A percentile compares a stretch with the other conserved stretches of the same genome.
phyloP scores from a whole-genome alignment of 2,329 filamentous ascomycete genomes.

The Microsporum ferrugineum region DNA sequence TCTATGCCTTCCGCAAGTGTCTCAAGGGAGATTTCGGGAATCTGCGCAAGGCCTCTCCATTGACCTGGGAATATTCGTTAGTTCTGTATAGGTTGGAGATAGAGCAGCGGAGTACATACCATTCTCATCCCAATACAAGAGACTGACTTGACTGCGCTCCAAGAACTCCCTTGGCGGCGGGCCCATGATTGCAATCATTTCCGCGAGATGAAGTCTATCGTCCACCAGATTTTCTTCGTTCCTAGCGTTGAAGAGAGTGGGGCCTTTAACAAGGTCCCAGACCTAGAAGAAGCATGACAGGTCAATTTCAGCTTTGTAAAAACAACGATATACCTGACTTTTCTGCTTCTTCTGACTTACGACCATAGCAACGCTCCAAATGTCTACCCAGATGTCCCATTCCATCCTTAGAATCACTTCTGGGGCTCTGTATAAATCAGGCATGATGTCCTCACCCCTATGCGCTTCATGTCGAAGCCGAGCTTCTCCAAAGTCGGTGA shows the following conservation, averaged over 20 bases:
- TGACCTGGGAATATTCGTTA: slow-evolving; percentile 4
- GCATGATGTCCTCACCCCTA: slow-evolving; percentile 14
- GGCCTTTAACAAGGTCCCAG: slow-evolving; percentile 8
- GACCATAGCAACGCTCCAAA: slow-evolving; percentile 20
- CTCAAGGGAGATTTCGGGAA: slow-evolving; percentile 11
- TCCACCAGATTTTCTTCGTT: slow-evolving; percentile 7
- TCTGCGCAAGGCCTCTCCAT: slow-evolving; percentile 9
- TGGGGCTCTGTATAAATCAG: slow-evolving; percentile 17
- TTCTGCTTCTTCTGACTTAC: slow-evolving; percentile 9
- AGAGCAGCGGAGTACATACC: slow-evolving; percentile 9
- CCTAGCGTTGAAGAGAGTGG: slow-evolving; percentile 4
- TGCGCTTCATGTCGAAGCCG: neutral
- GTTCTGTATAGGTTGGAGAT: neutral
- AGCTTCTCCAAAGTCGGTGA: slow-evolving; percentile 11
- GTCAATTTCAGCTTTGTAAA: neutral
- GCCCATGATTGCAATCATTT: slow-evolving; percentile 17
- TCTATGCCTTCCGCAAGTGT: neutral
- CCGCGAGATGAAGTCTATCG: slow-evolving; percentile 16
- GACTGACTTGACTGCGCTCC: slow-evolving; percentile 13
- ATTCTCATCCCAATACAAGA: slow-evolving; percentile 19
- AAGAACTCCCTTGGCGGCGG: slow-evolving; percentile 14
- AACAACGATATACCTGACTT: neutral
- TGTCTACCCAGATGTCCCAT: slow-evolving; percentile 18
- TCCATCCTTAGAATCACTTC: slow-evolving; percentile 18
- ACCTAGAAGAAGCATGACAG: neutral